phyloP scores from a whole-genome alignment of 2,329 filamentous ascomycete genomes.

The Tolypocladium endophyticum region DNA sequence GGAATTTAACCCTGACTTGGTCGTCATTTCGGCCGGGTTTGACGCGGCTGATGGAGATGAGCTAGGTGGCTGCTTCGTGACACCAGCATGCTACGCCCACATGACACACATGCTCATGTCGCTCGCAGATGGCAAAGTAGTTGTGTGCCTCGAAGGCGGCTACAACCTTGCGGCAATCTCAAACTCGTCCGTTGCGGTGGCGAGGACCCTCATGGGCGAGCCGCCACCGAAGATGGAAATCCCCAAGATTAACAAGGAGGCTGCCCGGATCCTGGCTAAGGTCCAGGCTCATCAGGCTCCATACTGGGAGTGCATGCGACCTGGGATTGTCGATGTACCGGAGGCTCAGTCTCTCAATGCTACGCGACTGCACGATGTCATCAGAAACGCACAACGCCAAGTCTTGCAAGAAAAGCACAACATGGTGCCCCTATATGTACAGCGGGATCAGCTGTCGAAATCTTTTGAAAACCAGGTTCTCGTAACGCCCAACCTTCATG shows the following conservation, averaged over 20 bases:
- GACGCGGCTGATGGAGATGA: slow-evolving; percentile 92
- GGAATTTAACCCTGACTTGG: slow-evolving; percentile 88
- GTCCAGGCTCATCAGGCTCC: slow-evolving; percentile 52
- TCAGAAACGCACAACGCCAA: slow-evolving; percentile 67
- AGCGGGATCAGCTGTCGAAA: slow-evolving; percentile 59
- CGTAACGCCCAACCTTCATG: slow-evolving; percentile 61
- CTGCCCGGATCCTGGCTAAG: slow-evolving; percentile 43
- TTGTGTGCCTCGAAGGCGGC: slow-evolving; percentile 88
- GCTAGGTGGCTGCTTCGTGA: slow-evolving; percentile 85
- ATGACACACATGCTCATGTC: slow-evolving; percentile 99
- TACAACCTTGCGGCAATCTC: slow-evolving; percentile 94
- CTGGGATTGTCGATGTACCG: slow-evolving; percentile 46
- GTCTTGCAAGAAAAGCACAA: slow-evolving; percentile 59
- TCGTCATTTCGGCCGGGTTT: slow-evolving; percentile 92
- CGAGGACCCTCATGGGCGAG: slow-evolving; percentile 88
- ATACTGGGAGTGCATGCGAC: slow-evolving; percentile 84
- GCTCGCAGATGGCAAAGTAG: slow-evolving; percentile 77
- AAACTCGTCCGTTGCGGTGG: slow-evolving; percentile 82
- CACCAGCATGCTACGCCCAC: slow-evolving; percentile 84
- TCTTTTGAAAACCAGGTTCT: slow-evolving; percentile 82
- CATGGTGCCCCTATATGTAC: slow-evolving; percentile 74
- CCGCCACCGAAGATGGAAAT: slow-evolving; percentile 58
- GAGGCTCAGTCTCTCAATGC: slow-evolving; percentile 42
- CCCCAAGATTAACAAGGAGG: slow-evolving; percentile 46
- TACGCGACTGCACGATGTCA: slow-evolving; percentile 65